Evolutionary conservation across 164 flowering plant species (phyloP).

Genomic region (Macadamia tetraphylla): DNA sequence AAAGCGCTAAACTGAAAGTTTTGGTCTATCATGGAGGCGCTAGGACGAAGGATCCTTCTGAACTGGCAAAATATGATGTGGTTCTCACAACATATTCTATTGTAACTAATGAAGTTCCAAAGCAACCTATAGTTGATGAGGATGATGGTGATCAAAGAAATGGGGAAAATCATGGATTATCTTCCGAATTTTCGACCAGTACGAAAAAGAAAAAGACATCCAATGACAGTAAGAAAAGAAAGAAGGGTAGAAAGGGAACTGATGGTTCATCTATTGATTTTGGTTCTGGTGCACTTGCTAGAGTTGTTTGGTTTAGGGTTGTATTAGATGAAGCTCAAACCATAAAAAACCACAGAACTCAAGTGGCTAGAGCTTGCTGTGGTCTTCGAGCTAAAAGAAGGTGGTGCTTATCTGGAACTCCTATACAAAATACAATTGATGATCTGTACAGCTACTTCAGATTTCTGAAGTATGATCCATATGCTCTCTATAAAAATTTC

Average conservation of each 20-base stretch:
- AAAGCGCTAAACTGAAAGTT: slow-evolving; percentile 57
- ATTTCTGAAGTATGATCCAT: slow-evolving; percentile 84
- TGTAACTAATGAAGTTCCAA: slow-evolving; percentile 95
- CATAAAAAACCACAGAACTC: slow-evolving; percentile 92
- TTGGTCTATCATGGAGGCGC: slow-evolving; percentile 82
- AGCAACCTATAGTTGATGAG: slow-evolving; percentile 73
- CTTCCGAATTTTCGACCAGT: slow-evolving; percentile 52
- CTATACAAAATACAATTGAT: slow-evolving; percentile 92
- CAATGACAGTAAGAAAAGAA: slow-evolving; percentile 46
- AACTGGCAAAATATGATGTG: slow-evolving; percentile 82
- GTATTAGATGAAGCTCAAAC: slow-evolving; percentile 98
- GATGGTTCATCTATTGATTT: slow-evolving; percentile 41
- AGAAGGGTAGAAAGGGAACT: slow-evolving; percentile 52
- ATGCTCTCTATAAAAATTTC: slow-evolving; percentile 61
- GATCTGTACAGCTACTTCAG: slow-evolving; percentile 97
- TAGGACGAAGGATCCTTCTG: slow-evolving; percentile 74
- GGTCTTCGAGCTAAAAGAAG: slow-evolving; percentile 91
- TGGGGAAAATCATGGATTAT: slow-evolving; percentile 54
- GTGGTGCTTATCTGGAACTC: slow-evolving; percentile 99
- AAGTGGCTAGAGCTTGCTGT: slow-evolving; percentile 93
- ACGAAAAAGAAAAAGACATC: slow-evolving; percentile 56
- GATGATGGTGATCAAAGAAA: slow-evolving; percentile 61
- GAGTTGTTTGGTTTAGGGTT: slow-evolving; percentile 83
- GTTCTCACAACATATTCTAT: slow-evolving; percentile 92
- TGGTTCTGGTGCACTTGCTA: slow-evolving; percentile 72